phyloP scores from a whole-genome alignment of 495 filamentous ascomycete species.

The Penicillium fimorum region DNA sequence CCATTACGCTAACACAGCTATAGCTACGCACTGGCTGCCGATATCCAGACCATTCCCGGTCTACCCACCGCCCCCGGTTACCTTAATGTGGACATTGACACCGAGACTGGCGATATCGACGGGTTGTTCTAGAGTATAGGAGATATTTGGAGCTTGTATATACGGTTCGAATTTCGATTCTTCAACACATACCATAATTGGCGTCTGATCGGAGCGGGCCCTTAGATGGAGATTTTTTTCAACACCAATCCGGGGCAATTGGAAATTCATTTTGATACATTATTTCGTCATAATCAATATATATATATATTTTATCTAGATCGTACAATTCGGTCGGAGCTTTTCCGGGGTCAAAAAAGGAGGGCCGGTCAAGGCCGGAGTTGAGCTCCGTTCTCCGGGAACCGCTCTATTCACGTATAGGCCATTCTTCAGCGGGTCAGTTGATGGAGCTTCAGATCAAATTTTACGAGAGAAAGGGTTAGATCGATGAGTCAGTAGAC shows the following conservation, averaged over 20 bases:
- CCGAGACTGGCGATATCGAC: conserved; percentile 92
- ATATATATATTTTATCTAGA: background rate
- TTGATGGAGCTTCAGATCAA: conserved; percentile 10
- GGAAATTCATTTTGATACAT: conserved; percentile 6
- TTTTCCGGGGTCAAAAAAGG: conserved; percentile 13
- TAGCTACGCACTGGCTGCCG: conserved; percentile 89
- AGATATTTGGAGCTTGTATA: conserved; percentile 17
- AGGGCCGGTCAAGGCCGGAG: conserved; percentile 22
- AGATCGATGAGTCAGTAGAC: conserved; percentile 11
- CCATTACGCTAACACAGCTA: conserved; percentile 14
- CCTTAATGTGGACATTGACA: conserved; percentile 91
- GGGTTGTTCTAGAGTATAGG: conserved; percentile 72
- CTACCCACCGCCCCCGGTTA: conserved; percentile 95
- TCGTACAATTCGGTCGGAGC: conserved; percentile 22
- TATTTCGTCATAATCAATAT: conserved; percentile 4
- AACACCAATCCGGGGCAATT: conserved; percentile 19
- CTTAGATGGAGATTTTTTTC: conserved; percentile 25
- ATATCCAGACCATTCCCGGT: conserved; percentile 97
- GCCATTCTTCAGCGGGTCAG: conserved; percentile 18
- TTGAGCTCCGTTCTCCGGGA: conserved; percentile 26
- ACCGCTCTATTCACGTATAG: conserved; percentile 9
- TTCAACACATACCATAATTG: conserved; percentile 27
- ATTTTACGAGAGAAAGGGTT: conserved; percentile 6
- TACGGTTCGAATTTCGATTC: conserved; percentile 14
- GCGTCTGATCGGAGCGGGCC: conserved; percentile 21